A percentile compares a stretch with the other conserved stretches of the same genome.
Evolutionary conservation across 1,284 basidiomycete species (phyloP).

Genomic region (Ceratobasidium sp.): DNA sequence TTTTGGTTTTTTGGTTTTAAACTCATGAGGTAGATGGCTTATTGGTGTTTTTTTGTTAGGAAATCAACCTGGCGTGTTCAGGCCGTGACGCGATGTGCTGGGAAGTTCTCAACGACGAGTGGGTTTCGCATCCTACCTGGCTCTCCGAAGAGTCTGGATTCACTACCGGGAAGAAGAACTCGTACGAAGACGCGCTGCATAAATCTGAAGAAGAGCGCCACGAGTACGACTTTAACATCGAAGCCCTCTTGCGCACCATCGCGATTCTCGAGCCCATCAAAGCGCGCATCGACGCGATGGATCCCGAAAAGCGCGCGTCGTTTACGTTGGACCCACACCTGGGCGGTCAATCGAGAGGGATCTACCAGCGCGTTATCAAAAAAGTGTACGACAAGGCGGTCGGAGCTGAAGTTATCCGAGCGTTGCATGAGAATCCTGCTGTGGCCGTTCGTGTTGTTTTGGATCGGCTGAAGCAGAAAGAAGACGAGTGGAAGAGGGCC

Average conservation of each 20-base stretch:
- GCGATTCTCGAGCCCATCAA: slow-evolving; percentile 92
- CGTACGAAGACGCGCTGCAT: slow-evolving; percentile 96
- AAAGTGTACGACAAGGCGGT: slow-evolving; percentile 92
- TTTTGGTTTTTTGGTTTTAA: slow-evolving; percentile 57
- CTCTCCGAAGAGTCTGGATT: slow-evolving; percentile 96
- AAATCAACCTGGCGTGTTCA: slow-evolving; percentile 91
- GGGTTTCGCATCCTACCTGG: slow-evolving; percentile 98
- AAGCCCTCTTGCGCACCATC: slow-evolving; percentile 93
- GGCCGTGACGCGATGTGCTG: slow-evolving; percentile 96
- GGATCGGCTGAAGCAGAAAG: slow-evolving; percentile 90
- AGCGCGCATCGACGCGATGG: slow-evolving; percentile 90
- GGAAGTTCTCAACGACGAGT: slow-evolving; percentile 95
- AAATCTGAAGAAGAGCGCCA: slow-evolving; percentile 98
- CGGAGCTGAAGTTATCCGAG: slow-evolving; percentile 88
- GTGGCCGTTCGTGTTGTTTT: slow-evolving; percentile 95
- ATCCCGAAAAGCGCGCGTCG: slow-evolving; percentile 84
- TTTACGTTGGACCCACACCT: slow-evolving; percentile 92
- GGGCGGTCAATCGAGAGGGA: slow-evolving; percentile 87
- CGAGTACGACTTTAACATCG: slow-evolving; percentile 98
- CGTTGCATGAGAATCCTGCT: slow-evolving; percentile 92
- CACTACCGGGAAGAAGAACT: slow-evolving; percentile 96
- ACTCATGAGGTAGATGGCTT: not conserved
- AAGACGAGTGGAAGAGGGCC: slow-evolving; percentile 96
- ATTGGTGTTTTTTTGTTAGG: slow-evolving; percentile 64
- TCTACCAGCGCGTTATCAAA: slow-evolving; percentile 95